Evolutionary conservation across 768 basidiomycete genomes (phyloP).

Genomic region (Suillus subalutaceus): DNA sequence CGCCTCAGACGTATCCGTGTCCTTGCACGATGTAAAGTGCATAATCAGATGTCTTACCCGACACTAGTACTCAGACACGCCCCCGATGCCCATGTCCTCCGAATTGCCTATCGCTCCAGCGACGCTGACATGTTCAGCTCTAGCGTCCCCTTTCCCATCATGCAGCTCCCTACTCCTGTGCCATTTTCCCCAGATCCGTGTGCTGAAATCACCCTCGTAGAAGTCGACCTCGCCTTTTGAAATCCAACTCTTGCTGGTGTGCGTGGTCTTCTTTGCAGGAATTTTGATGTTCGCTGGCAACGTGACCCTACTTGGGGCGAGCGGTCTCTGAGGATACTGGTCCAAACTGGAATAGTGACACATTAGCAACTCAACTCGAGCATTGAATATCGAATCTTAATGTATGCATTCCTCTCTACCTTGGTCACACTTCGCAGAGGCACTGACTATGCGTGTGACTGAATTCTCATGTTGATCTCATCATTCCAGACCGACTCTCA

Average conservation of each 20-base stretch:
- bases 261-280: conserved; percentile 57
- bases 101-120: conserved; percentile 77
- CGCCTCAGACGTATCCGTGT: no score
- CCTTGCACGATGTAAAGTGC: conserved; percentile 89
- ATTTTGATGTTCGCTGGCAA: conserved; percentile 72
- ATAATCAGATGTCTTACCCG: conserved; percentile 78
- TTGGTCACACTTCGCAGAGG: background rate
- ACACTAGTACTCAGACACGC: conserved; percentile 43
- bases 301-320: conserved; percentile 28
- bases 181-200: background rate
- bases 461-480: background rate
- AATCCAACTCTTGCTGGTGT: conserved; percentile 65
- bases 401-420: background rate
- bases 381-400: background rate
- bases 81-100: conserved; percentile 39
- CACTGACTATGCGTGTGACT: background rate
- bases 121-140: conserved; percentile 70
- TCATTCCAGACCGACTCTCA: background rate
- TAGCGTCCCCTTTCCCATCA: conserved; percentile 73
- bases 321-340: conserved; percentile 21
- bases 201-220: conserved; percentile 14
- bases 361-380: background rate
- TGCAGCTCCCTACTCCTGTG: conserved; percentile 66
- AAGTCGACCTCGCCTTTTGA: conserved; percentile 59
- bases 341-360: background rate